Percentiles rank a stretch among this genome's conserved stretches.
Evolutionary conservation across 1,284 basidiomycete genomes (phyloP).

Genomic region (Mycosarcoma maydis): DNA sequence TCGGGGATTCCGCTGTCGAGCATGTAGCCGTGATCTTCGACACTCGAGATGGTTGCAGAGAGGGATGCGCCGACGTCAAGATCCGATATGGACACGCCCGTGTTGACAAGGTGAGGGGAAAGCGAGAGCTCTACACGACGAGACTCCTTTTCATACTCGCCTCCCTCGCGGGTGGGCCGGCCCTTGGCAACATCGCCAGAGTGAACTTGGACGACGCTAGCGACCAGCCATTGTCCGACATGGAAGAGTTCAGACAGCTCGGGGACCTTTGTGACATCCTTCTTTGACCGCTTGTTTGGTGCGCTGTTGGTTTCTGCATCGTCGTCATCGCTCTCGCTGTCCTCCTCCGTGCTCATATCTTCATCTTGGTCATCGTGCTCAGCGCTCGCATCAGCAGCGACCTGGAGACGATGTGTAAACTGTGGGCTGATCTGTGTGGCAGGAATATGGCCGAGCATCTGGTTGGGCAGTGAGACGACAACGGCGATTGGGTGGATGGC

Average conservation of each 20-base stretch:
- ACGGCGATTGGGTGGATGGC: conserved; percentile 89
- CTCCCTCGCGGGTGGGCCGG: conserved; percentile 71
- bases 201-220: conserved; percentile 78
- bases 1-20: conserved; percentile 77
- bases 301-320: conserved; percentile 31
- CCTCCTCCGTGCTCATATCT: conserved; percentile 16
- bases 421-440: conserved; percentile 91
- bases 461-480: conserved; percentile 91
- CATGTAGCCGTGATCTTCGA: conserved; percentile 94
- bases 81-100: conserved; percentile 81
- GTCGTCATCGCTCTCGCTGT: conserved; percentile 67
- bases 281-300: conserved; percentile 12
- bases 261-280: conserved; percentile 39
- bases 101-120: conserved; percentile 85
- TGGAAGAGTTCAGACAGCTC: conserved; percentile 75
- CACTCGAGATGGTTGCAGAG: conserved; percentile 71
- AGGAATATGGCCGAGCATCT: conserved; percentile 92
- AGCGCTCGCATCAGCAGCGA: conserved; percentile 67
- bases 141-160: conserved; percentile 61
- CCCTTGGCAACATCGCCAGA: conserved; percentile 71
- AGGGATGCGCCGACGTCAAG: conserved; percentile 70
- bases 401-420: conserved; percentile 75
- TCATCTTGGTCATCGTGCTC: conserved; percentile 71
- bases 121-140: conserved; percentile 82
- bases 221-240: conserved; percentile 85